phyloP scores from a whole-genome alignment of 352 stramenopile genomes.

The Globisporangium sylvaticum region DNA sequence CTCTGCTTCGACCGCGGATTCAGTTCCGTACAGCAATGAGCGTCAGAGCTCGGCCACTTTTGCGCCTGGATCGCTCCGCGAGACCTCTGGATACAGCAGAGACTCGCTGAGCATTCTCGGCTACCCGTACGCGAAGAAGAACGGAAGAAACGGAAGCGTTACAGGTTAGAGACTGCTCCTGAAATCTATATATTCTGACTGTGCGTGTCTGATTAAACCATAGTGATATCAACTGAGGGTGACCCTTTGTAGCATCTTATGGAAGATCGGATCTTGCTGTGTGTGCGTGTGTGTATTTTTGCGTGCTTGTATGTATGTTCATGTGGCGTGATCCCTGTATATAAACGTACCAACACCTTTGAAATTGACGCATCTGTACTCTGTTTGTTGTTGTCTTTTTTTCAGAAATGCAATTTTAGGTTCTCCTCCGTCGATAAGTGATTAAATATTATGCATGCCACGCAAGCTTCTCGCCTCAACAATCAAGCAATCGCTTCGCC shows the following conservation, averaged over 20 bases:
- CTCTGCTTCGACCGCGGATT: constrained; percentile 19
- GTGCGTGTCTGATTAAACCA: background rate
- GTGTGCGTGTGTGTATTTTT: background rate
- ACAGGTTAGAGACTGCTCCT: constrained; percentile 24
- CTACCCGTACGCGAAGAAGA: constrained; percentile 83
- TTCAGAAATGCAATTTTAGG: constrained; percentile 42
- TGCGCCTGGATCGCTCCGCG: constrained; percentile 34
- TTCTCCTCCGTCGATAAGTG: constrained; percentile 20
- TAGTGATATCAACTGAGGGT: background rate
- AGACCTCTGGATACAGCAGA: constrained; percentile 61
- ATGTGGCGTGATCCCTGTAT: background rate
- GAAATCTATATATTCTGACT: constrained; percentile 9
- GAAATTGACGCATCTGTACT: constrained; percentile 17
- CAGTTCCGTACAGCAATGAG: constrained; percentile 7
- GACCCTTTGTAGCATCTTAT: background rate
- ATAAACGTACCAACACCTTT: constrained; percentile 22
- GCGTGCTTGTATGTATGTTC: background rate
- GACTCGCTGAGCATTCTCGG: constrained; percentile 79
- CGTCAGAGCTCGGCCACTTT: constrained; percentile 11
- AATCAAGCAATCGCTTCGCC: background rate
- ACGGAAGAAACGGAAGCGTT: constrained; percentile 50
- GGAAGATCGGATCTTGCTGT: background rate
- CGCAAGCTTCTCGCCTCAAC: constrained; percentile 4
- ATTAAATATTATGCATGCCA: constrained; percentile 27
- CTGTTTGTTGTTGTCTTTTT: constrained; percentile 16